Evolutionary conservation across 2,329 filamentous ascomycete species (phyloP).

Genomic region (Aureobasidium sp.): DNA sequence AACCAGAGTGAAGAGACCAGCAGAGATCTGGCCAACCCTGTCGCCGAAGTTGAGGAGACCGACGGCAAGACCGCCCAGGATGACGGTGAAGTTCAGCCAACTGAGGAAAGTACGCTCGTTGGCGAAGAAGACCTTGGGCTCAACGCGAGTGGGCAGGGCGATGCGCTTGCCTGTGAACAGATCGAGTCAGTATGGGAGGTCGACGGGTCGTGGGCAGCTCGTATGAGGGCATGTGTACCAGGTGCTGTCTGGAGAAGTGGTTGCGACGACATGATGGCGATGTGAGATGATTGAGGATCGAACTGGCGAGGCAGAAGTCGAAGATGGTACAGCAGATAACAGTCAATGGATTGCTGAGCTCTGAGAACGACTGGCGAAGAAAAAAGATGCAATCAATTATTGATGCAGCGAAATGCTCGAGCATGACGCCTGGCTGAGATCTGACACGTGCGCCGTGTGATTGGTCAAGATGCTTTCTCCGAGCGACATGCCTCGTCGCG

Average conservation of each 20-base stretch:
- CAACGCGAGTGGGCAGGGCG: conserved; percentile 91
- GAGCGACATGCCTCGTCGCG: neutral
- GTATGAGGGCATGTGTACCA: conserved; percentile 46
- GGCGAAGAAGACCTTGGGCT: conserved; percentile 99
- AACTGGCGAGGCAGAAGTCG: neutral
- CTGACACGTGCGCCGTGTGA: conserved; percentile 7
- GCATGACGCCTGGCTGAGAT: neutral
- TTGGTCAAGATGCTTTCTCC: conserved; percentile 8
- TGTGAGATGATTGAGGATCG: conserved; percentile 10
- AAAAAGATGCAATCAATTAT: conserved; percentile 18
- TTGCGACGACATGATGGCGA: conserved; percentile 75
- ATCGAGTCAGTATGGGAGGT: conserved; percentile 6
- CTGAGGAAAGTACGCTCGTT: conserved; percentile 99
- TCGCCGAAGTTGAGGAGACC: conserved; percentile 98
- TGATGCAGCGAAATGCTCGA: conserved; percentile 7
- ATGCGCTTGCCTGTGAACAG: conserved; percentile 77
- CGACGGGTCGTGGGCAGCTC: neutral
- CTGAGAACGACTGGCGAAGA: conserved; percentile 13
- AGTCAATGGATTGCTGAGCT: conserved; percentile 6
- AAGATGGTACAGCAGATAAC: neutral
- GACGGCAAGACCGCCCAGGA: conserved; percentile 91
- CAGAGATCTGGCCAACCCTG: conserved; percentile 84
- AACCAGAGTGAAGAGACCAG: conserved; percentile 87
- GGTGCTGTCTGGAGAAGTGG: conserved; percentile 91
- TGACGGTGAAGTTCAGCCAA: conserved; percentile 99